Evolutionary conservation across 352 stramenopile genomes (phyloP), one percentile per base, ranked within the genome.

Genomic region (Phytopythium oedochilum): DNA sequence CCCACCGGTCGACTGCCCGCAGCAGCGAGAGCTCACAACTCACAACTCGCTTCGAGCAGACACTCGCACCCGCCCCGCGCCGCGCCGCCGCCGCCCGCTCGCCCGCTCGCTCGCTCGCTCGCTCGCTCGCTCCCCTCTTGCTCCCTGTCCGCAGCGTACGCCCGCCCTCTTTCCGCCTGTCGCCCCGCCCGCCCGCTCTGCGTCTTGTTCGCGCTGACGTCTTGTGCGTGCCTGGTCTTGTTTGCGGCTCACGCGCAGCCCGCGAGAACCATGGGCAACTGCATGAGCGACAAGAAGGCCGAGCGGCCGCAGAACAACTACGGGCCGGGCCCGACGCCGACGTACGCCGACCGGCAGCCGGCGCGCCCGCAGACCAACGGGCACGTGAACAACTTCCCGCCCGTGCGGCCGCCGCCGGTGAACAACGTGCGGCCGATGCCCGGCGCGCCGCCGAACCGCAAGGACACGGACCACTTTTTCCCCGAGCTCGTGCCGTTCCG

Each of bases 401-500:
- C 36, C 12, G 49, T 55, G 49, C 49, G 49, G 14, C 49, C 32
- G 35, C 49, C 49, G 49, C 49, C 49, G 11, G 49, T 55, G 49
- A 44, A 29, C 47, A 18, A 7, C 34, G 20, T 6, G 49, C 32
- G 34, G 14, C 5, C 15, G 12, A 17, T 22, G 49, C 49, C 32
- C 5, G 34, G 23, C 12, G n/a, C 17, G 48, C n/a, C 48, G 40
- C 23, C 57, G 22, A 47, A 35, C 42, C 49, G 36, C 49, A 55
- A 55, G 34, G 49, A 55, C 49, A 46, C 74, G 46, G 75, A 89
- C 48, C 76, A 73, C 40, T 77, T 71, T 59, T 94, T 94, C 65
- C 79, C 79, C 17, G 76, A 88, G 55, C 71, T 94, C 17, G 66
- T 74, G 48, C 61, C 71, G 49, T 91, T 83, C 68, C 84, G 82